Evolutionary conservation across 345 rosid genomes (phyloP), one percentile per base, ranked within the genome.

Genomic region (Arabidopsis suecica): DNA sequence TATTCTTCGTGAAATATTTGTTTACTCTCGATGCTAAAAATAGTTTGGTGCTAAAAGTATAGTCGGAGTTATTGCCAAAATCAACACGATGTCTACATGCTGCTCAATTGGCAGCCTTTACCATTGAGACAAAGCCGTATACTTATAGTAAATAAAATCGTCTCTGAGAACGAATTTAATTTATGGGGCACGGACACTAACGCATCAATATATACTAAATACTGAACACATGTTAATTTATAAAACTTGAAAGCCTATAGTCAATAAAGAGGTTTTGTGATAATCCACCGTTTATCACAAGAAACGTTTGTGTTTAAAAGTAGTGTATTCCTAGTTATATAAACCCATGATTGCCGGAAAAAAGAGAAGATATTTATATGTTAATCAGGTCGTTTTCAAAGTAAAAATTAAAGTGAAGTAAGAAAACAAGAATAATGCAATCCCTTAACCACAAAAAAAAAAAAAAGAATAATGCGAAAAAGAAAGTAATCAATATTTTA

Each of bases 271-370:
- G 16, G 41, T 45, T 10, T 50, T 23, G 34, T 55, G 8, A n/a
- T 57, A 33, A 45, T 65, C 36, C 48, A 67, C 36, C 54, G 54
- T 42, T 48, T 40, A 36, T 51, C 48, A 33, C 61, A 73, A 48
- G 72, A 50, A 58, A 13, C 6, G 45, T 47, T 40, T 12, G 11
- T 3, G 36, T 75, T 60, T 30, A 34, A 55, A 73, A 54, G 9
- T 48, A 48, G 4, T 58, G 13, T 49, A 47, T 58, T 66, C 51
- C 14, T 20, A 58, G 60, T 48, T 66, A 28, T 56, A 56, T 77
- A 77, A 77, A 71, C 72, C 76, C 80, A 77, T 77, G 76, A 70
- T 63, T 70, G 64, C 45, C 67, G 76, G 76, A 1, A 55, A 69
- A 61, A 68, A 58, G 3, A 54, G 25, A 22, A 51, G 0, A 54